A percentile compares a stretch with the other conserved stretches of the same genome.
Conservation (phyloP, 129 eudicot genomes). For the Tagetes erecta region DNA sequence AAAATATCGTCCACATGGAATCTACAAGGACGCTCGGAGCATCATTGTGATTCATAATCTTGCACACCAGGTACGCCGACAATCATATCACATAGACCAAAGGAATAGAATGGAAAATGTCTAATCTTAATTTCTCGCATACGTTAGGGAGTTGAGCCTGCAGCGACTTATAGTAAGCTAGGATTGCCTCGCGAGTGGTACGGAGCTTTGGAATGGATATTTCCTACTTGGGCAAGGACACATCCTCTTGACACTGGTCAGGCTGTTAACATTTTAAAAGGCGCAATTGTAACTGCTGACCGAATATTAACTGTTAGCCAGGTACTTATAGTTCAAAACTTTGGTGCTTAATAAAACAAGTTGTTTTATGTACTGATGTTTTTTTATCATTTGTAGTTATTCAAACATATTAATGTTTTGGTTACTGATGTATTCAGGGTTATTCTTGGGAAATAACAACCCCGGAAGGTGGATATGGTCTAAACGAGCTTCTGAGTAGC, state of each 20-base stretch:
- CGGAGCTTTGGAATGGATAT: conserved; percentile 91
- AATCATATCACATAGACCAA: background rate
- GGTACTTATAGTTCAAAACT: conserved; percentile 37
- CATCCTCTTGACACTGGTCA: conserved; percentile 99
- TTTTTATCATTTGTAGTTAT: too few species aligned
- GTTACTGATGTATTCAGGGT: conserved; percentile 42
- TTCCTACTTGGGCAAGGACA: conserved; percentile 98
- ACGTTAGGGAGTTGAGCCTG: conserved; percentile 94
- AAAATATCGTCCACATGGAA: conserved; percentile 89
- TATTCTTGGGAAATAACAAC: conserved; percentile 92
- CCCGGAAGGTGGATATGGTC: conserved; percentile 91
- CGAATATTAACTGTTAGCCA: conserved; percentile 93
- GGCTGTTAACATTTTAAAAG: conserved; percentile 93
- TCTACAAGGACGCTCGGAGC: conserved; percentile 95
- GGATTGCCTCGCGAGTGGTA: conserved; percentile 97
- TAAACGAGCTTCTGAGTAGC: conserved; percentile 64
- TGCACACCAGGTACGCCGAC: conserved; percentile 77
- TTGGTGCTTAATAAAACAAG: too few species aligned
- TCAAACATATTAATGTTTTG: too few species aligned
- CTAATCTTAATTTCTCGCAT: too few species aligned
- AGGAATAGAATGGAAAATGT: too few species aligned
- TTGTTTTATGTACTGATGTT: too few species aligned
- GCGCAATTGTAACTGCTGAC: conserved; percentile 92
- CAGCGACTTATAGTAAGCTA: conserved; percentile 68
- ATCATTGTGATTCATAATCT: conserved; percentile 82